Conservation (phyloP, 2,329 filamentous ascomycete genomes). For the Beauveria asiatica region DNA sequence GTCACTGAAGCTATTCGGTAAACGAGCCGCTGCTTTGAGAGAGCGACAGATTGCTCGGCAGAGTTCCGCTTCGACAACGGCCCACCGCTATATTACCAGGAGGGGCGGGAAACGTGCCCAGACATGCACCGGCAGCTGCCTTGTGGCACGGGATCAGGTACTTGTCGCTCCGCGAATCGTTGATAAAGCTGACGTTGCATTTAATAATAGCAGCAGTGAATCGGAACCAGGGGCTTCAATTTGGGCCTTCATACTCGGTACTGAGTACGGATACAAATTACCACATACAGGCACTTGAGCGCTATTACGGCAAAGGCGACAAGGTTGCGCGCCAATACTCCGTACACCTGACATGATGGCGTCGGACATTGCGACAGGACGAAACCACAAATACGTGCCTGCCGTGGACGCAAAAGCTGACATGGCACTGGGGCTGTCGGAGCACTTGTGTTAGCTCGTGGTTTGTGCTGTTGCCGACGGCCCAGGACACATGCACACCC, state of each 20-base stretch:
- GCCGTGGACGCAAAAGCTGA: slow-evolving; percentile 6
- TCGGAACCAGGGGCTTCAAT: background rate
- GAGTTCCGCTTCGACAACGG: background rate
- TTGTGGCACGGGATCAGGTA: slow-evolving; percentile 8
- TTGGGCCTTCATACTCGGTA: background rate
- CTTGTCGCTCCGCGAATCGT: background rate
- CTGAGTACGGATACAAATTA: background rate
- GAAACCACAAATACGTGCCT: background rate
- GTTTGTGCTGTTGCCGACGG: slow-evolving; percentile 4
- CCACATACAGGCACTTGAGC: background rate
- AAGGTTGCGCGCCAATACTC: background rate
- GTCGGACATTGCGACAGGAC: background rate
- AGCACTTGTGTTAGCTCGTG: background rate
- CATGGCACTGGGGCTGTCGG: slow-evolving; percentile 4
- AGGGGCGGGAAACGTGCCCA: background rate
- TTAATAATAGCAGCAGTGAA: background rate
- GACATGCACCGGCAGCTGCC: slow-evolving; percentile 5
- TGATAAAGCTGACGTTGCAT: background rate
- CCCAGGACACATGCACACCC: background rate
- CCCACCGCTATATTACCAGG: background rate
- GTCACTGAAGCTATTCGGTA: no score
- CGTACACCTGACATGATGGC: background rate
- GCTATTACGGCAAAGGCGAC: background rate
- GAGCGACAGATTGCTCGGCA: background rate
- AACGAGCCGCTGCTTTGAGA: background rate